Base-by-base conservation (phyloP, 176 grass and related monocot species). In the Oryza officinalis region DNA sequence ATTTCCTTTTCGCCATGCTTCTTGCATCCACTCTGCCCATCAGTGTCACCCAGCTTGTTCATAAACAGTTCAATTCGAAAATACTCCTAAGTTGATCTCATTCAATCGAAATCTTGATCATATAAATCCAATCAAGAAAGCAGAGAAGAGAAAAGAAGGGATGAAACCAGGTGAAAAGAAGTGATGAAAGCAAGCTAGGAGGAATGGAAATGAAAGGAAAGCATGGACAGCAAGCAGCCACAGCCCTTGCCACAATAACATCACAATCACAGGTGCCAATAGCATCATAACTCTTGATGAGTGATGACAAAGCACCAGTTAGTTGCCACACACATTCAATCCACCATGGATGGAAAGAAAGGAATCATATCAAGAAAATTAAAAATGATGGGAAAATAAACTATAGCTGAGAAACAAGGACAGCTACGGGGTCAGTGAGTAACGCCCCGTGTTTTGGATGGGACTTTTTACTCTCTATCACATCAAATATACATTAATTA, bases 201-300 rank as follows among this genome's bases (percentile, higher is more conserved):
- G n/a, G n/a, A n/a, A n/a, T n/a, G n/a, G n/a, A n/a, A n/a, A n/a
- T n/a, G n/a, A n/a, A n/a, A n/a, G n/a, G 54, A 60, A 23, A 25
- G 57, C 69, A 63, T 23, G 80, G 80, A 78, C 33, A 63, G 50
- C 1, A 45, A 46, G 37, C 4, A 13, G 74, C 74, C 83, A 78
- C 83, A 63, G 78, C 30, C 69, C 33, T 27, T 13, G n/a, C 74
- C 74, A 30, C 74, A 15, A 45, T 63, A 49, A 18, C 18, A 71
- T 71, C 74, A 37, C 22, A 71, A 63, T 85, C 66, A 85, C 13
- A 43, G 33, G 46, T 30, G 8, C 26, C 28, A 28, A 22, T 45
- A 82, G 6, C 71, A 66, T 25, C 83, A 63, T 38, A 79, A 22
- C 59, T 63, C 67, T 27, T 22, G 33, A 72, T 63, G 10, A 12